A percentile compares a stretch with the other conserved stretches of the same genome.
phyloP scores from a whole-genome alignment of 805 yeast genomes.

The Lipomyces yamanashiensis region DNA sequence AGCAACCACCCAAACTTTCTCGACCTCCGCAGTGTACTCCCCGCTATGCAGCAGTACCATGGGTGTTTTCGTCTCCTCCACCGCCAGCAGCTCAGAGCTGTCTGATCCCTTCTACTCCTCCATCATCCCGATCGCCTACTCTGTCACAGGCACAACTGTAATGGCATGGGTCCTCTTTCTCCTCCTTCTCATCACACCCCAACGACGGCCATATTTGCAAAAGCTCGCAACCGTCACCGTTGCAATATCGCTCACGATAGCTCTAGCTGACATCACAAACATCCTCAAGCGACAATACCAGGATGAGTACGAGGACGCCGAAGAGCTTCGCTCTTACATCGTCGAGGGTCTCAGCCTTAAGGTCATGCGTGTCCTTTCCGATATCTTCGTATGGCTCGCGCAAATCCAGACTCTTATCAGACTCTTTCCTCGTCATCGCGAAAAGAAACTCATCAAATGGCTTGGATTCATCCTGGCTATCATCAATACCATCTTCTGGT shows the following conservation, averaged over 20 bases:
- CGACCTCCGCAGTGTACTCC: slow-evolving; percentile 27
- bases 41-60: slow-evolving; percentile 22
- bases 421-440: slow-evolving; percentile 46
- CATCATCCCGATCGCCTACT: slow-evolving; percentile 44
- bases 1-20: slow-evolving; percentile 25
- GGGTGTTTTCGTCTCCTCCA: slow-evolving; percentile 4
- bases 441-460: slow-evolving; percentile 44
- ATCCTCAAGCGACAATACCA: slow-evolving; percentile 57
- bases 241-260: slow-evolving; percentile 59
- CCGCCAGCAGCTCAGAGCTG: slow-evolving; percentile 13
- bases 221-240: slow-evolving; percentile 61
- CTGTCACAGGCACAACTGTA: slow-evolving; percentile 44
- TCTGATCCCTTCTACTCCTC: slow-evolving; percentile 44
- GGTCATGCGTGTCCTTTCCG: slow-evolving; percentile 50
- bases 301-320: slow-evolving; percentile 58
- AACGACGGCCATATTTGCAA: slow-evolving; percentile 62
- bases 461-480: slow-evolving; percentile 46
- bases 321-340: slow-evolving; percentile 48
- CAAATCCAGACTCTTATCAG: slow-evolving; percentile 57
- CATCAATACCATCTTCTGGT: slow-evolving; percentile 42
- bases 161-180: slow-evolving; percentile 74
- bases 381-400: slow-evolving; percentile 55
- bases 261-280: slow-evolving; percentile 53
- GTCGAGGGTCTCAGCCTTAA: slow-evolving; percentile 48
- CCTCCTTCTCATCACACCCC: slow-evolving; percentile 58